Base-by-base conservation (phyloP, 2,329 filamentous ascomycete species). In the Rugonectria rugulosa region DNA sequence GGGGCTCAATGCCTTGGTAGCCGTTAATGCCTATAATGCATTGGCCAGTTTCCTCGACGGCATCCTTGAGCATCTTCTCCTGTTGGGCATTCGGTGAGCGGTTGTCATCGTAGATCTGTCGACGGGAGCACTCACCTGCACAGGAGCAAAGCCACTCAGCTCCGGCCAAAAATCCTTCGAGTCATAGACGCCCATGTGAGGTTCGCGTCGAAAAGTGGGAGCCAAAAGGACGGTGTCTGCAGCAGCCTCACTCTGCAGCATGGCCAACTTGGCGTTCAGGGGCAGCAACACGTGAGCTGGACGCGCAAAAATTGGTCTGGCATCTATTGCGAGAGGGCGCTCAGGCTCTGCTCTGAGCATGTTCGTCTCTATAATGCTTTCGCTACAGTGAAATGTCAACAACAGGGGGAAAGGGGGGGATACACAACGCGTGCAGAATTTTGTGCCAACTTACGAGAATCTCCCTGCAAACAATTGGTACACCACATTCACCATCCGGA, bases 371-470 rank as follows among this genome's bases (percentile, higher is more conserved):
- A 50, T 27, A 7, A 19, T 15, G 15, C n/a, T n/a, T n/a, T n/a
- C n/a, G n/a, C n/a, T n/a, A n/a, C n/a, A n/a, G n/a, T n/a, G n/a
- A n/a, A n/a, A n/a, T n/a, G n/a, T n/a, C n/a, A n/a, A n/a, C n/a
- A n/a, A n/a, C n/a, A n/a, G n/a, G n/a, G n/a, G n/a, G n/a, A n/a
- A n/a, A n/a, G n/a, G n/a, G n/a, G n/a, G n/a, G n/a, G n/a, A n/a
- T n/a, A n/a, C n/a, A n/a, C n/a, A n/a, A n/a, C n/a, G n/a, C n/a
- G n/a, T n/a, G n/a, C n/a, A n/a, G n/a, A n/a, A n/a, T n/a, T n/a
- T n/a, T n/a, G n/a, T n/a, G n/a, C n/a, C n/a, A n/a, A 52, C 41
- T 4, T 45, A 52, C 49, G 41, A 29, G 24, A 38, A 52, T 14
- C 24, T 37, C n/a, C 41, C 49, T 9, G 23, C 49, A 32, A 45